These are phyloP conservation scores for Tolypocladium guangdongense DNA, from an alignment of 2,329 filamentous ascomycete species.

Conservation along the genomic window DNA sequence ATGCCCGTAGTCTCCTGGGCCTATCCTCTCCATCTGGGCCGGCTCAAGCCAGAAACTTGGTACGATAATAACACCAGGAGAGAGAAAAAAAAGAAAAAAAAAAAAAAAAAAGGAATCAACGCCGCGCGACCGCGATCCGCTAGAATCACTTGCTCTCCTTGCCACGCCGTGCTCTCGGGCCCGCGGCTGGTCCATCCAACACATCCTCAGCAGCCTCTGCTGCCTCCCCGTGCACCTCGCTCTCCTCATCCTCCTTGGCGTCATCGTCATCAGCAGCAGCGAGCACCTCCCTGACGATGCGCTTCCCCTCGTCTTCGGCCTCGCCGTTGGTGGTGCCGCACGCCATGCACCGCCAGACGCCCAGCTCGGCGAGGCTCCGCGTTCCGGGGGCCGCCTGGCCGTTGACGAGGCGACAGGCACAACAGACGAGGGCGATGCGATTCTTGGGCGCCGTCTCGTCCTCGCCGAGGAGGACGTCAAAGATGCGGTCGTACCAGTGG, in stretches of 20 bases:
- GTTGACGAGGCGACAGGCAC: constrained; percentile 76
- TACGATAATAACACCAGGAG: background rate
- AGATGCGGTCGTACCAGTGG: constrained; percentile 89
- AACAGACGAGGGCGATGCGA: constrained; percentile 77
- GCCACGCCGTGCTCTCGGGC: background rate
- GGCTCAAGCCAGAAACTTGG: background rate
- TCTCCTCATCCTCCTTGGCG: constrained; percentile 7
- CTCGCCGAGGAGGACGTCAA: constrained; percentile 87
- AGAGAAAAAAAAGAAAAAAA: no score
- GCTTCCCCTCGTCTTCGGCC: constrained; percentile 63
- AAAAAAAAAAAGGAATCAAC: no score
- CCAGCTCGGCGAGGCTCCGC: constrained; percentile 65
- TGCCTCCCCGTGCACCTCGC: background rate
- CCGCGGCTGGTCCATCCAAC: background rate
- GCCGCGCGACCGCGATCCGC: background rate
- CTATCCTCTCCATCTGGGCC: background rate
- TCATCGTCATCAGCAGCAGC: constrained; percentile 4
- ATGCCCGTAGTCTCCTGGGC: background rate
- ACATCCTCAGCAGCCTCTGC: background rate
- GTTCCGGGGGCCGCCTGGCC: constrained; percentile 89
- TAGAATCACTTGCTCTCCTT: background rate
- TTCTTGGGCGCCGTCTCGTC: constrained; percentile 91
- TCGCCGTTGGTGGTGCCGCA: constrained; percentile 76
- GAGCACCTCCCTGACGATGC: constrained; percentile 58
- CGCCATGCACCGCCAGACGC: constrained; percentile 79